Evolutionary conservation across 129 eudicot genomes (phyloP).

Genomic region (Escallonia herrerae): DNA sequence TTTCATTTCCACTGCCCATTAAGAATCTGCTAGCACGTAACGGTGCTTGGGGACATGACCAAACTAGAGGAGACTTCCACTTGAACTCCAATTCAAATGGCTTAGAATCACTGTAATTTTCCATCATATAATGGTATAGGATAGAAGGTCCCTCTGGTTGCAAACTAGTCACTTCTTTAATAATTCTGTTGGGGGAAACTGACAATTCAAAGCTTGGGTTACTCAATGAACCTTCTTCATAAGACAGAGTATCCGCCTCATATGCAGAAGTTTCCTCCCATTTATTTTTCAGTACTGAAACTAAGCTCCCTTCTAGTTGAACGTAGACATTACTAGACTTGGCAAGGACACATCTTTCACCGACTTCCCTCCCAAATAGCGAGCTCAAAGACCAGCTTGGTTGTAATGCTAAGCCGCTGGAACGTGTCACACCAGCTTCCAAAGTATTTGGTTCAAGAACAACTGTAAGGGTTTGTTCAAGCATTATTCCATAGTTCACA

Average conservation of each 20-base stretch:
- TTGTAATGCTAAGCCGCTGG: conserved; percentile 41
- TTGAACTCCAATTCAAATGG: conserved; percentile 65
- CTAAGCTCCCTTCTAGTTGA: conserved; percentile 64
- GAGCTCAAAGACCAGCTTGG: conserved; percentile 94
- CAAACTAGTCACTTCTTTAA: conserved; percentile 44
- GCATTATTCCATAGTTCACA: conserved; percentile 45
- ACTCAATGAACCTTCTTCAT: conserved; percentile 21
- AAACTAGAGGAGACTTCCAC: conserved; percentile 77
- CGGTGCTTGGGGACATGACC: conserved; percentile 83
- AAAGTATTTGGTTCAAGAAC: conserved; percentile 69
- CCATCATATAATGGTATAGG: conserved; percentile 47
- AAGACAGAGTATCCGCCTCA: conserved; percentile 18
- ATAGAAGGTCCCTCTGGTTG: conserved; percentile 37
- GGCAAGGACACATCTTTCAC: conserved; percentile 72
- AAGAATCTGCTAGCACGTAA: conserved; percentile 68
- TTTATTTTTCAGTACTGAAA: conserved; percentile 35
- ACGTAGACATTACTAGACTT: conserved; percentile 70
- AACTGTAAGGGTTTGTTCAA: conserved; percentile 84
- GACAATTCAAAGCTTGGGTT: conserved; percentile 52
- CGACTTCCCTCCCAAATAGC: conserved; percentile 65
- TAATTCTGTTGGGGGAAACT: conserved; percentile 48
- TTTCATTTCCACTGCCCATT: conserved; percentile 96
- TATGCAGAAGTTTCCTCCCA: conserved; percentile 15
- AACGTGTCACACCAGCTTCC: conserved; percentile 22
- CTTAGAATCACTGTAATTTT: conserved; percentile 33